Conservation (phyloP, 176 grass and related monocot species). For the Avena atlantica region DNA sequence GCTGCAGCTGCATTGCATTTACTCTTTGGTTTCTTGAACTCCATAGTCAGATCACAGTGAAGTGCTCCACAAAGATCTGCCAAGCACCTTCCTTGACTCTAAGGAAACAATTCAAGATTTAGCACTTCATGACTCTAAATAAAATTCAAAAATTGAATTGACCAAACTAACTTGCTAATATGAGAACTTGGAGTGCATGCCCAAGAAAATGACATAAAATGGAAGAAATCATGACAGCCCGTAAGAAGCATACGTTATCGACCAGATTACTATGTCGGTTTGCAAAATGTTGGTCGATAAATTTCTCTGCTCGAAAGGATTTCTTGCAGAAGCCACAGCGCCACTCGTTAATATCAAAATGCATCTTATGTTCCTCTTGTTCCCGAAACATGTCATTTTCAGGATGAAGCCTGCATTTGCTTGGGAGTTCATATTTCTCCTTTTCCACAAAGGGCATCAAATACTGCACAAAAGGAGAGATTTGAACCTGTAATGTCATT, state of each 20-base stretch:
- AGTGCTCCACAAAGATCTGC: conserved; percentile 89
- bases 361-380: conserved; percentile 92
- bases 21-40: conserved; percentile 84
- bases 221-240: not conserved
- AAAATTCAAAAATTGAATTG: not conserved
- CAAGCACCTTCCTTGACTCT: conserved; percentile 91
- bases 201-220: conserved; percentile 24
- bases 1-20: conserved; percentile 93
- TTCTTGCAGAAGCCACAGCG: conserved; percentile 96
- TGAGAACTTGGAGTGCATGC: conserved; percentile 13
- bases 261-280: conserved; percentile 86
- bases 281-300: conserved; percentile 94
- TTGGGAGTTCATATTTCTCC: conserved; percentile 80
- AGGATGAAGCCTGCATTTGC: conserved; percentile 76
- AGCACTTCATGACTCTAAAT: conserved; percentile 22
- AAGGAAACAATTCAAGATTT: conserved; percentile 31
- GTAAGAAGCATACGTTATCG: conserved; percentile 62
- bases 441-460: conserved; percentile 94
- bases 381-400: conserved; percentile 94
- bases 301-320: conserved; percentile 92
- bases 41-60: conserved; percentile 80
- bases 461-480: conserved; percentile 64
- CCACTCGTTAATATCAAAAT: conserved; percentile 93
- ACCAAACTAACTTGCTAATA: conserved; percentile 17
- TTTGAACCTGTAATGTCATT: conserved; percentile 24